phyloP scores from a whole-genome alignment of 179 eudicot genomes.

The Heliamphora pulchella region DNA sequence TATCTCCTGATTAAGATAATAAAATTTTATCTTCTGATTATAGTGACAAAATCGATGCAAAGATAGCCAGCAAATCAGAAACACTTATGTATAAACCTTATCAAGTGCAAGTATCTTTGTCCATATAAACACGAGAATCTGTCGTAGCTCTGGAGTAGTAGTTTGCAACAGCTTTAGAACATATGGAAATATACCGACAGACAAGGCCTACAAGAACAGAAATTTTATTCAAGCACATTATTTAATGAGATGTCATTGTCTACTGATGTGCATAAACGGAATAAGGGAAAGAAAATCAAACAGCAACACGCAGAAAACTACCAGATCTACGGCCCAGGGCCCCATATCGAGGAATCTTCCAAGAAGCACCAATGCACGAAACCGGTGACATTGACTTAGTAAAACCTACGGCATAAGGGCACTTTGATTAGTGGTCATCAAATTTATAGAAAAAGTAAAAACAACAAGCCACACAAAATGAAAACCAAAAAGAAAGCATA shows the following conservation, averaged over 20 bases:
- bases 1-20: no score
- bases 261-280: neutral
- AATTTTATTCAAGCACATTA: conserved; percentile 8
- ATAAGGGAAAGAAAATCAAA: conserved; percentile 6
- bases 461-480: neutral
- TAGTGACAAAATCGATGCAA: neutral
- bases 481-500: neutral
- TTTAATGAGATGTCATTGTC: conserved; percentile 10
- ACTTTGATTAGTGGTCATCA: neutral
- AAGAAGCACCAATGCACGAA: conserved; percentile 89
- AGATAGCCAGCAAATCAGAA: neutral
- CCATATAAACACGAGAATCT: conserved; percentile 97
- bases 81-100: conserved; percentile 43
- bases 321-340: conserved; percentile 97
- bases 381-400: conserved; percentile 93
- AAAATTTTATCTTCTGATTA: neutral
- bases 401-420: conserved; percentile 52
- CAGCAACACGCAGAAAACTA: conserved; percentile 23
- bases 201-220: conserved; percentile 66
- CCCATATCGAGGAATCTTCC: conserved; percentile 99
- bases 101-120: conserved; percentile 97
- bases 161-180: conserved; percentile 90
- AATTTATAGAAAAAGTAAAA: neutral
- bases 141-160: conserved; percentile 76
- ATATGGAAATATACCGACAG: conserved; percentile 97